phyloP scores from a whole-genome alignment of 805 yeast genomes.

The Spathaspora gorwiae region DNA sequence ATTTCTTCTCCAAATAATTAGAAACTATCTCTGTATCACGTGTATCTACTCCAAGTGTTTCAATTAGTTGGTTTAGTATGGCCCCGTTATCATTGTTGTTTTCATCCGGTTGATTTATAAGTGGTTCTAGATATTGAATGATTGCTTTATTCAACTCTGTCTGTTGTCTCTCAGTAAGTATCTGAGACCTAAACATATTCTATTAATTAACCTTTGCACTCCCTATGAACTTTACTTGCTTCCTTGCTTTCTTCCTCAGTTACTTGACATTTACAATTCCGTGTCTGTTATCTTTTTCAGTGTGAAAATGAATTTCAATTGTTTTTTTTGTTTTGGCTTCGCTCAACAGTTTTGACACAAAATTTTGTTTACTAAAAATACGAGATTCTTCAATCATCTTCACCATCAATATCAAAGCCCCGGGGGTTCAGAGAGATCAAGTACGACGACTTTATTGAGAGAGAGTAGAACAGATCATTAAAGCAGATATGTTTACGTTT shows the following conservation, averaged over 20 bases:
- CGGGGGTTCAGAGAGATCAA: too few species aligned
- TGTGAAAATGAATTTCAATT: neutral
- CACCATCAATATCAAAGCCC: too few species aligned
- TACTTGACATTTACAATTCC: neutral
- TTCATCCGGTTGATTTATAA: neutral
- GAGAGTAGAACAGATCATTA: too few species aligned
- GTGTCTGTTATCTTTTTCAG: neutral
- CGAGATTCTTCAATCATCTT: too few species aligned
- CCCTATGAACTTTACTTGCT: neutral
- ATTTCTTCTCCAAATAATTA: constrained; percentile 65
- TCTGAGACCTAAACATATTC: constrained; percentile 2
- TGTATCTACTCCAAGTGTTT: constrained; percentile 1
- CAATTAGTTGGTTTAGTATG: constrained; percentile 8
- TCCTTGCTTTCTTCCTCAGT: neutral
- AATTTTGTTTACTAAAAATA: too few species aligned
- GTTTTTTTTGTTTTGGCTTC: too few species aligned
- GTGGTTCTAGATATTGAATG: constrained; percentile 43
- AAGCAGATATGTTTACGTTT: too few species aligned
- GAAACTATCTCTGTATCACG: constrained; percentile 20
- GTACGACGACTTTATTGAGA: too few species aligned
- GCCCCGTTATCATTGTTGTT: constrained; percentile 6
- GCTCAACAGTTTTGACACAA: too few species aligned
- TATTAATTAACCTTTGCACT: neutral
- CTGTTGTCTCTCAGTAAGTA: constrained; percentile 27
- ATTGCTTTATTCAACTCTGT: constrained; percentile 45